Evolutionary conservation across 1,139 yeast species (phyloP), one percentile per base, ranked within the genome.

Genomic region (Geotrichum europaeum): DNA sequence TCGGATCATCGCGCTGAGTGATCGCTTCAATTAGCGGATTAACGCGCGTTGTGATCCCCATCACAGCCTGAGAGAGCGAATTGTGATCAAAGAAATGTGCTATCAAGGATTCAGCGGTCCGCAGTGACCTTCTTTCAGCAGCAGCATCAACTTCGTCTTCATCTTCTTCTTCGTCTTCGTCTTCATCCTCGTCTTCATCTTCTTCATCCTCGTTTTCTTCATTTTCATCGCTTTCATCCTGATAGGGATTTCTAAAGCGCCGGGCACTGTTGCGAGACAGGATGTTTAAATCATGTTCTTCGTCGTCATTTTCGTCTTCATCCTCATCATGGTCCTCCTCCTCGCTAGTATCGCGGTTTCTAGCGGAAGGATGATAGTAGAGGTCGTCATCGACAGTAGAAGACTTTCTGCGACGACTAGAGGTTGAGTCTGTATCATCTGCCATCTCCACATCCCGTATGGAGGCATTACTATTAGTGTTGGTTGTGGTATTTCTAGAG

Each of bases 1-100:
- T 78, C 2, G 82, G 78, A 65, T 82, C 84, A 7, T 75, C 74
- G 51, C 64, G 75, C 70, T 69, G 74, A 59, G 63, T 66, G 9
- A 74, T 61, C 20, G 70, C 69, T 0, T 65, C 66, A 24, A 74
- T 64, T 50, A 71, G 65, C 1, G 71, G 72, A 15, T 67, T 59
- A 13, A 71, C 64, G 30, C 72, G 66, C 20, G 65, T 53, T 9
- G 69, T 56, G 22, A 70, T 63, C 4, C 67, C 70, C n/a, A 67
- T 65, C 56, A 65, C 55, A 62, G 61, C 49, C n/a, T 61, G 64
- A 30, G 62, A 36, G 58, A 54, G 30, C 43, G 56, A 34, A 55
- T 61, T 59, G 24, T 59, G 58, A 47, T 53, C 56, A n/a, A 55
- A 60, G 36, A 58, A 43, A 49, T 60, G 56, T 53, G 50, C 52